A percentile compares a stretch with the other conserved stretches of the same genome.
phyloP scores from a whole-genome alignment of 345 rosid genomes.

The Euphorbia peplus region DNA sequence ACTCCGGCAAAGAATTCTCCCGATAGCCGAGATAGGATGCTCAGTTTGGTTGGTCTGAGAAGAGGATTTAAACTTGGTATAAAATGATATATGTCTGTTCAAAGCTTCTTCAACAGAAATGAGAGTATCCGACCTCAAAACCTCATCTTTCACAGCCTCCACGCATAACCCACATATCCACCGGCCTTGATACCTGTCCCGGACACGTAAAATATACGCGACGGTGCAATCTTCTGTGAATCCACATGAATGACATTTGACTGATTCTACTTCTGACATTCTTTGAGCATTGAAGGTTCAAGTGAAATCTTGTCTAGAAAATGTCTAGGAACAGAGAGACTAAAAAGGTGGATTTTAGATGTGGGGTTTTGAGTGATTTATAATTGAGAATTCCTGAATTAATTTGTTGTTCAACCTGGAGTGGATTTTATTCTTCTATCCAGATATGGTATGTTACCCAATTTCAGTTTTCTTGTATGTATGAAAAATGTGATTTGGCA shows the following conservation, averaged over 20 bases:
- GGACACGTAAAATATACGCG: constrained; percentile 42
- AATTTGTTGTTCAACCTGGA: no score
- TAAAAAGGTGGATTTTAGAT: no score
- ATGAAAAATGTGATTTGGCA: no score
- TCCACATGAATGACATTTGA: constrained; percentile 56
- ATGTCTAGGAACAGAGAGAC: no score
- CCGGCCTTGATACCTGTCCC: constrained; percentile 50
- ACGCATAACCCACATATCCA: constrained; percentile 68
- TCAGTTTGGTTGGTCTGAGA: constrained; percentile 35
- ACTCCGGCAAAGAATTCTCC: constrained; percentile 53
- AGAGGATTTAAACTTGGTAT: constrained; percentile 35
- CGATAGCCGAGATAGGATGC: constrained; percentile 63
- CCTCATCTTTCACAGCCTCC: constrained; percentile 63
- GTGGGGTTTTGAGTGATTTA: no score
- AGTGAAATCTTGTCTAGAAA: no score
- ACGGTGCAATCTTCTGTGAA: constrained; percentile 66
- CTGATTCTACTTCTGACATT: constrained; percentile 37
- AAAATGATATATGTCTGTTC: constrained; percentile 44
- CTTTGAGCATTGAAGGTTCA: constrained; percentile 39
- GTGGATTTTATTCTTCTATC: no score
- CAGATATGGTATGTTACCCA: no score
- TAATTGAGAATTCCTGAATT: neutral
- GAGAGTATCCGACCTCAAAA: constrained; percentile 37
- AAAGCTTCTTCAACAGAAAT: constrained; percentile 60
- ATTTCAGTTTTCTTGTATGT: no score